Evolutionary conservation across 2,329 filamentous ascomycete species (phyloP), one percentile per base, ranked within the genome.

Genomic region (Fusarium dimerum): DNA sequence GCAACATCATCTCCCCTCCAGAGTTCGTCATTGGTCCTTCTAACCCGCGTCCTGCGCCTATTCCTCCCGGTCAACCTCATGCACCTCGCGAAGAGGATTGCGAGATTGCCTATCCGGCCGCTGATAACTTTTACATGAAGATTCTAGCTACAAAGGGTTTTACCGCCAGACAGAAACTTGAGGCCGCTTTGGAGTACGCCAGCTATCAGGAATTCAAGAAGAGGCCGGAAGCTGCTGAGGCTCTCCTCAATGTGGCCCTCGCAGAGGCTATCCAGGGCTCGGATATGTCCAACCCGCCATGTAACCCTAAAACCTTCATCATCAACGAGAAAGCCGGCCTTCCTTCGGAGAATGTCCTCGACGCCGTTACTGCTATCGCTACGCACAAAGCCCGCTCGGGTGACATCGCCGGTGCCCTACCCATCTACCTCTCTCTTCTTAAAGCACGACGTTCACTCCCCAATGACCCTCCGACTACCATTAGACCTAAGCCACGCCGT

Each of bases 121-220:
- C 93, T 0, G 88, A 94, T 63, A 81, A 78, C 13, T 91, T 86
- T 65, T 97, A 97, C 68, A 81, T 89, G 71, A 89, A 89, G 65
- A 85, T 97, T 45, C 73, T 97, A 48, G 90, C 86, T 7, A 93
- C 90, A 0, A 81, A 82, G 49, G 93, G 93, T 2, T 90, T 97
- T 64, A 87, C 83, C 1, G 79, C 83, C n/a, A 80, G 84, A 51
- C 91, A 97, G 71, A 86, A 85, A 64, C 77, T 97, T 47, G 86
- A 93, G 52, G 92, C 92, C 5, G 88, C 90, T 4, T 75, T 96
- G 40, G 87, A 87, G 1, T 96, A 92, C 68, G 93, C 88, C 2
- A 87, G 90, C 49, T 97, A 89, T 83, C 78, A 96, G 39, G 89
- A 92, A 60, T 93, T 84, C 73, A 93, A 92, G 73, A 78, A 83